Evolutionary conservation across 1,139 yeast genomes (phyloP), one percentile per base, ranked within the genome.

Genomic region (Debaryomyces fabryi): DNA sequence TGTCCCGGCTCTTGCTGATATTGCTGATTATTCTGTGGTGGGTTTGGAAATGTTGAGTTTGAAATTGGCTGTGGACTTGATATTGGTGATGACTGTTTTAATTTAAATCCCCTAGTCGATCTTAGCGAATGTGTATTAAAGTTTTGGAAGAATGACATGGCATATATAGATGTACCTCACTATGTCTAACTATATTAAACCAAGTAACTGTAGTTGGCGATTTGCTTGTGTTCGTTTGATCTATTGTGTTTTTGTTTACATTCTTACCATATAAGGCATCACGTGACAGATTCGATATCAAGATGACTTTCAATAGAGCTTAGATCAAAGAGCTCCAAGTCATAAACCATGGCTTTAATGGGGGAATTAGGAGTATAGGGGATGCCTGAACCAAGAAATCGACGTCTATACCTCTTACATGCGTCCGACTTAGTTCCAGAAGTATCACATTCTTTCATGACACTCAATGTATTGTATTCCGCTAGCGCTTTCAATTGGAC

Each of bases 41-140:
- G 54, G 35, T 62, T 47, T 24, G 77, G 75, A 49, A 72, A 64
- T 4, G 67, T 68, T 6, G 76, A 60, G 51, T 63, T 64, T 36
- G 72, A 62, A 18, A 65, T 57, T 7, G 74, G 71, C 49, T 69
- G 71, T n/a, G 79, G 76, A 51, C 71, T 67, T 25, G 79, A 71
- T 39, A 71, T 71, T 29, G 79, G 77, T 9, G 77, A 68, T 8
- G 70, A 55, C 52, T 64, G 76, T 57, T 72, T 74, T 54, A 72
- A 65, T 58, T 76, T 78, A 65, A 80, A 81, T 12, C 84, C 85
- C 50, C 83, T 68, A 4, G 83, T 79, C 9, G 83, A 70, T 50
- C 79, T 69, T 57, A 81, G 72, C 10, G 83, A 72, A 54, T 80
- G 85, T 2, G 83, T 76, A 59, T 80, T 81, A 65, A 81, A 77